These are phyloP conservation scores for Erythrophleum ivorense DNA, from an alignment of 331 rosid genomes.

Conservation along the genomic window DNA sequence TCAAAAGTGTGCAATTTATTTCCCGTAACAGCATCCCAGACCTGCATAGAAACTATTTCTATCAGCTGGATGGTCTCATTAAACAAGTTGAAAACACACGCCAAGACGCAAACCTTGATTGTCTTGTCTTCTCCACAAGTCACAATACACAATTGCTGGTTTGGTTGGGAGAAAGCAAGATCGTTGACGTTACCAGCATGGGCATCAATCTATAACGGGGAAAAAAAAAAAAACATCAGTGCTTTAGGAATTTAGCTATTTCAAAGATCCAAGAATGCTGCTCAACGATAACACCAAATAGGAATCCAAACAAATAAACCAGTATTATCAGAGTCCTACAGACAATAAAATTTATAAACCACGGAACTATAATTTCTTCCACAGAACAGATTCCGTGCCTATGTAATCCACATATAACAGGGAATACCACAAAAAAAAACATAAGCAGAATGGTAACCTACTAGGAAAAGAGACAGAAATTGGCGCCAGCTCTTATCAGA, in stretches of 20 bases:
- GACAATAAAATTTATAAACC: too few relatives aligned
- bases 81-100: conserved; percentile 33
- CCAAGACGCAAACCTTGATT: conserved; percentile 73
- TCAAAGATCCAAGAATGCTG: too few relatives aligned
- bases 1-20: conserved; percentile 57
- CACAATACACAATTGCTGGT: conserved; percentile 81
- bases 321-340: too few relatives aligned
- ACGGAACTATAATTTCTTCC: too few relatives aligned
- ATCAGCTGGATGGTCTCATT: conserved; percentile 10
- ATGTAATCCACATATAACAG: conserved; percentile 37
- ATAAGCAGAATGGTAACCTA: too few relatives aligned
- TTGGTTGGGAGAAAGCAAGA: conserved; percentile 92
- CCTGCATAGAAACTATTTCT: conserved; percentile 52
- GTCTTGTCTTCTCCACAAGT: conserved; percentile 95
- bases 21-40: conserved; percentile 72
- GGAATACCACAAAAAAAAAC: too few relatives aligned
- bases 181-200: conserved; percentile 93
- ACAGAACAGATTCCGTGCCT: too few relatives aligned
- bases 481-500: background rate
- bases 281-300: too few relatives aligned
- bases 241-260: too few relatives aligned
- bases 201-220: conserved; percentile 81
- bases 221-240: conserved; percentile 21
- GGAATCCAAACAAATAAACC: too few relatives aligned
- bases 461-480: too few relatives aligned